phyloP scores from a whole-genome alignment of 2,329 filamentous ascomycete species.

The Neurospora sp. region DNA sequence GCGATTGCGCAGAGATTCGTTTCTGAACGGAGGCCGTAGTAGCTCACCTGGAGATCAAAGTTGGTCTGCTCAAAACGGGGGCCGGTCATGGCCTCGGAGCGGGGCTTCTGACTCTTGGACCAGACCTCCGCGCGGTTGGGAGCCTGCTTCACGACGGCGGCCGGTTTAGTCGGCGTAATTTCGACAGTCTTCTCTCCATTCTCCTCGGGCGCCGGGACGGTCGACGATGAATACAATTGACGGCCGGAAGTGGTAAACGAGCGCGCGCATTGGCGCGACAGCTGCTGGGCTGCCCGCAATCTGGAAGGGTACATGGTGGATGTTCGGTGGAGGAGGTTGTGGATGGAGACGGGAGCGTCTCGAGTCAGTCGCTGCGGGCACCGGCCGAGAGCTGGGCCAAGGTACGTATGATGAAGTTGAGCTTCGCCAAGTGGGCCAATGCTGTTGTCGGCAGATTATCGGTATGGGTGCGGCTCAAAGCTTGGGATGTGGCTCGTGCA shows the following conservation, averaged over 20 bases:
- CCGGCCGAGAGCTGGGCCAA: slow-evolving; percentile 7
- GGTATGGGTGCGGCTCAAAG: background rate
- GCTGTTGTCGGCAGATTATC: background rate
- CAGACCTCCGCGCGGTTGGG: slow-evolving; percentile 76
- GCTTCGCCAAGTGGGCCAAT: background rate
- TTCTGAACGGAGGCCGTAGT: background rate
- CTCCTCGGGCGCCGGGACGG: slow-evolving; percentile 28
- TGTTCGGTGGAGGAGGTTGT: slow-evolving; percentile 15
- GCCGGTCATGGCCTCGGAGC: slow-evolving; percentile 78
- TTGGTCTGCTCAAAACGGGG: slow-evolving; percentile 97
- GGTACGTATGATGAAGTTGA: background rate
- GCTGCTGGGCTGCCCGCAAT: slow-evolving; percentile 29
- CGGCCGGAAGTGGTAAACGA: slow-evolving; percentile 38
- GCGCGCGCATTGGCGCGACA: slow-evolving; percentile 34
- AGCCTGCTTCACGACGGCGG: slow-evolving; percentile 58
- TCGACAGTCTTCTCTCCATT: background rate
- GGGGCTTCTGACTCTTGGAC: slow-evolving; percentile 76
- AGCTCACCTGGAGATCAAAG: slow-evolving; percentile 75
- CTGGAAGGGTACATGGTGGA: slow-evolving; percentile 36
- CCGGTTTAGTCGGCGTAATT: slow-evolving; percentile 5
- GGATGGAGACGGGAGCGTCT: slow-evolving; percentile 3
- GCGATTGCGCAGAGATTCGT: background rate
- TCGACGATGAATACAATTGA: slow-evolving; percentile 30
- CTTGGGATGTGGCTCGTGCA: background rate
- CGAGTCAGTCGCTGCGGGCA: slow-evolving; percentile 6